Base-by-base conservation (phyloP, 768 basidiomycete genomes). In the Lyophyllum atratum region DNA sequence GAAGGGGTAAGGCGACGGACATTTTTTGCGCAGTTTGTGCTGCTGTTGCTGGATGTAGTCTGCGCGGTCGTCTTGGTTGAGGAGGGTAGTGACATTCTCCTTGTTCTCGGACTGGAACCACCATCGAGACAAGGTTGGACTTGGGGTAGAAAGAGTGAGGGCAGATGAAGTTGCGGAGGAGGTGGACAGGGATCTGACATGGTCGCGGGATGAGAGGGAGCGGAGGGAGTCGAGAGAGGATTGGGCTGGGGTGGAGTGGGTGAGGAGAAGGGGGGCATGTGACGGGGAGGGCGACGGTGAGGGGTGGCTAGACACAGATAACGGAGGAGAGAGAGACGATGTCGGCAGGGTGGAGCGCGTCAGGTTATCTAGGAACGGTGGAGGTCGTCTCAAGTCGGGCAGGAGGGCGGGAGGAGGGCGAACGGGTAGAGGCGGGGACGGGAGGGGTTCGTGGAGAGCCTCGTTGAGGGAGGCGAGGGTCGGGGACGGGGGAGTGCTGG, bases 291-390 rank as follows among this genome's bases (percentile, higher is more conserved):
- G 60, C 21, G 64, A 46, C 14, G 50, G 44, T 39, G 59, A 62
- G 11, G 7, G 39, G 15, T 19, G 17, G 39, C 10, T 66, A 11
- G 43, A 33, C 55, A 56, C 49, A 47, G n/a, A 40, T 25, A 72
- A 59, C 1, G 75, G 64, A 12, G 77, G 78, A 0, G 85, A 83
- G 14, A 88, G 70, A 1, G 85, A 83, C 6, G 85, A 74, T 7
- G 83, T 86, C 24, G 89, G 87, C 24, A 88, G 77, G 0, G 88
- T 84, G 1, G 81, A 76, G 45, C 86, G 81, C 3, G 85, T 79
- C 52, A 87, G 76, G 60, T 67, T 76, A 63, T 81, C 80, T 51
- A 87, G 69, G 52, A 83, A 78, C 8, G 80, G 79, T 8, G 85
- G 85, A 0, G 80, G 75, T 28, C 77, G 75, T 0, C 73, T 62